A percentile compares a stretch with the other conserved stretches of the same genome.
These are phyloP conservation scores for Apophysomyces variabilis DNA, from an alignment of 371 early-diverging fungal genomes.

Conservation along the genomic window DNA sequence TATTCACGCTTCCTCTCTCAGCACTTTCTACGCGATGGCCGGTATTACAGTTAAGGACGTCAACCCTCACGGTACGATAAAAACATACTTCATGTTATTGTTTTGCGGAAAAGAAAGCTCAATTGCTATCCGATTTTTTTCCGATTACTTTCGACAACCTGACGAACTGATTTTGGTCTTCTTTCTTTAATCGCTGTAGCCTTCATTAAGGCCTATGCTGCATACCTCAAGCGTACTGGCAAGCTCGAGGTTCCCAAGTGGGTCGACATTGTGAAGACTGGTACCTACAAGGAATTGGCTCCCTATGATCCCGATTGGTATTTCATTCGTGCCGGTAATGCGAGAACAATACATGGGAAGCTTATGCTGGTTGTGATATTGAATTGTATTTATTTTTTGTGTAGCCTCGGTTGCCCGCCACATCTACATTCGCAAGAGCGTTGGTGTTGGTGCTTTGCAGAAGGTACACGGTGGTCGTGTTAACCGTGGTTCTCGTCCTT, in stretches of 20 bases:
- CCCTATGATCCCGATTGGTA: slow-evolving; percentile 98
- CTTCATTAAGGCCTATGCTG: slow-evolving; percentile 96
- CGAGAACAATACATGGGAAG: not conserved
- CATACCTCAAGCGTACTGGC: slow-evolving; percentile 95
- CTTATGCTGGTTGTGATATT: not conserved
- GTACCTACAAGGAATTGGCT: slow-evolving; percentile 91
- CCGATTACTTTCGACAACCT: not conserved
- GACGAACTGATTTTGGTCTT: too few species aligned
- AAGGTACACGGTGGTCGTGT: slow-evolving; percentile 90
- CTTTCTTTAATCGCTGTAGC: slow-evolving; percentile 25
- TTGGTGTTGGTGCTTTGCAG: slow-evolving; percentile 93
- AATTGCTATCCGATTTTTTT: not conserved
- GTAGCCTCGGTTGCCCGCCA: slow-evolving; percentile 94
- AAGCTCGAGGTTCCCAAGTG: slow-evolving; percentile 97
- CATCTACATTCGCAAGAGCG: slow-evolving; percentile 92
- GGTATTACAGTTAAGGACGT: slow-evolving; percentile 97
- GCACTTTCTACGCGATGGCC: slow-evolving; percentile 40
- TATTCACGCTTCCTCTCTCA: slow-evolving; percentile 7
- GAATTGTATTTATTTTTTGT: slow-evolving; percentile 11
- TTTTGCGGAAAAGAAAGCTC: not conserved
- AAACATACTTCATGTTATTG: not conserved
- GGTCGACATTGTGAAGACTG: slow-evolving; percentile 98
- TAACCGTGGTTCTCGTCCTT: slow-evolving; percentile 93
- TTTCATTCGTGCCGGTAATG: slow-evolving; percentile 91
- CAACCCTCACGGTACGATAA: slow-evolving; percentile 70